These are phyloP conservation scores for Alternaria sp. DNA, from an alignment of 2,329 filamentous ascomycete genomes.

Conservation along the genomic window DNA sequence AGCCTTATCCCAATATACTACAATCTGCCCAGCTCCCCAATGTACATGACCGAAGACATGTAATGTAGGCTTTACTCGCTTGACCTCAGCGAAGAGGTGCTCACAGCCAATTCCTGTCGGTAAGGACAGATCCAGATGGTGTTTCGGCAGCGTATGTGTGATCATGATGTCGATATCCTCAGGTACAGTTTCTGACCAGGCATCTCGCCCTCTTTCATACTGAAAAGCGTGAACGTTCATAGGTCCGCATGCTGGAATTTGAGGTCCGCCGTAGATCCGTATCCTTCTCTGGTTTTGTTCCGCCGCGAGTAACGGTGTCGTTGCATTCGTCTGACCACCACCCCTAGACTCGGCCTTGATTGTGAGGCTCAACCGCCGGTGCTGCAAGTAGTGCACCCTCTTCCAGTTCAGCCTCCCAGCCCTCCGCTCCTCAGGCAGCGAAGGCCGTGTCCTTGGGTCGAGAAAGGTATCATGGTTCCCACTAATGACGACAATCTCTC, in stretches of 20 bases:
- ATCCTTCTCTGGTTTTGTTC: constrained; percentile 59
- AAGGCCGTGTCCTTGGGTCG: constrained; percentile 69
- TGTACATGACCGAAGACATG: constrained; percentile 91
- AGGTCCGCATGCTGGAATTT: constrained; percentile 76
- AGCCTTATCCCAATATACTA: constrained; percentile 76
- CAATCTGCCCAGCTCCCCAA: constrained; percentile 73
- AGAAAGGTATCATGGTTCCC: constrained; percentile 93
- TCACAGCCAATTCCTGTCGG: constrained; percentile 73
- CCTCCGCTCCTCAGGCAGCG: constrained; percentile 61
- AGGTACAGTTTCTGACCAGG: constrained; percentile 77
- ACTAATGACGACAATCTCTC: constrained; percentile 80
- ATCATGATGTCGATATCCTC: constrained; percentile 77
- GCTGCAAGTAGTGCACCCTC: constrained; percentile 77
- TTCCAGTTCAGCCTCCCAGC: constrained; percentile 69
- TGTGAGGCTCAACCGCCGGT: constrained; percentile 68
- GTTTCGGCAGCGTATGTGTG: constrained; percentile 80
- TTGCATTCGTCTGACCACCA: constrained; percentile 14
- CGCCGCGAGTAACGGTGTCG: constrained; percentile 36
- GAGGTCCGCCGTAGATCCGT: constrained; percentile 80
- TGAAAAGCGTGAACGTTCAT: constrained; percentile 78
- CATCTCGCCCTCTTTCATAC: constrained; percentile 70
- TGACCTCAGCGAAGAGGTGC: constrained; percentile 73
- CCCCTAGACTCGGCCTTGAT: constrained; percentile 44
- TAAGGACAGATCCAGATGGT: constrained; percentile 70
- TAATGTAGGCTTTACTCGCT: constrained; percentile 75